phyloP scores from a whole-genome alignment of 2,329 filamentous ascomycete genomes.

The Apiospora koreana region DNA sequence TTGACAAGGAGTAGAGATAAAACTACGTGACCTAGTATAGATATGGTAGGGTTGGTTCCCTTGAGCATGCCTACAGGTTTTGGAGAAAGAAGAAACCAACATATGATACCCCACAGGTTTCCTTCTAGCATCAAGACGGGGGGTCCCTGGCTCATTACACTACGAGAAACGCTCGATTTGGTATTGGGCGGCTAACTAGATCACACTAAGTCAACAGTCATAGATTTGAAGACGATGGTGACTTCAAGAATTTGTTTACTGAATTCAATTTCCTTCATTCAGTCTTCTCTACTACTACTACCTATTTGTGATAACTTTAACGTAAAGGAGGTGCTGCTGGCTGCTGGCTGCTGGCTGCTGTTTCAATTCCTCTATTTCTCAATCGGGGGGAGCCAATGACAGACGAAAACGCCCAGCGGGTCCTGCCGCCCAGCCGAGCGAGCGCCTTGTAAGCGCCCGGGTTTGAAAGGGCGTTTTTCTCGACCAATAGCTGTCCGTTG shows the following conservation, averaged over 20 bases:
- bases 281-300: too few species aligned
- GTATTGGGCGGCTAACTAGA: not conserved
- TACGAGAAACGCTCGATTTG: too few species aligned
- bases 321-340: not conserved
- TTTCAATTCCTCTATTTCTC: not conserved
- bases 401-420: not conserved
- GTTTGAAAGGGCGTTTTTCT: not conserved
- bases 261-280: not conserved
- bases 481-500: constrained; percentile 1
- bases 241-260: not conserved
- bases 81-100: not conserved
- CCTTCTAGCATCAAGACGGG: not conserved
- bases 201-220: not conserved
- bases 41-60: not conserved
- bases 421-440: constrained; percentile 13
- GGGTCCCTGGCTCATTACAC: not conserved
- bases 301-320: too few species aligned
- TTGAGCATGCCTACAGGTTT: not conserved
- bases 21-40: not conserved
- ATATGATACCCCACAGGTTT: constrained; percentile 1
- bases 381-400: not conserved
- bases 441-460: constrained; percentile 17
- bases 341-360: too few species aligned
- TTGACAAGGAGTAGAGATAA: constrained; percentile 25
- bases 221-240: not conserved